A percentile compares a stretch with the other conserved stretches of the same genome.
phyloP scores from a whole-genome alignment of 345 rosid genomes.

The Dipteronia sinensis region DNA sequence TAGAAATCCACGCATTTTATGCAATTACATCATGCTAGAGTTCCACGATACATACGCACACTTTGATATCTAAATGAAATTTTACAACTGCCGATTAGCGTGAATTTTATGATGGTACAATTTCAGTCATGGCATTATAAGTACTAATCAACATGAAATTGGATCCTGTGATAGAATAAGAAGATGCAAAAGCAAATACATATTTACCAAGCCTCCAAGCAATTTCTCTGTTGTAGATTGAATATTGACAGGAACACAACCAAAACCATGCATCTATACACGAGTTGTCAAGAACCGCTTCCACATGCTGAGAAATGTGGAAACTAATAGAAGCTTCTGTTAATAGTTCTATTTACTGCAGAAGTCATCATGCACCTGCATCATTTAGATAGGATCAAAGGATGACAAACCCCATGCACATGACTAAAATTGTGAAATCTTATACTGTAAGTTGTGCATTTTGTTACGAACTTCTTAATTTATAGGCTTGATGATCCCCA shows the following conservation, averaged over 20 bases:
- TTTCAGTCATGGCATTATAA: background rate
- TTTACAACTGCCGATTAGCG: background rate
- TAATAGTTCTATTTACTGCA: background rate
- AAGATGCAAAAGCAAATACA: background rate
- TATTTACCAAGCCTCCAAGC: background rate
- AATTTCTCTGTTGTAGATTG: background rate
- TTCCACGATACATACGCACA: background rate
- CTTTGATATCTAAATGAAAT: background rate
- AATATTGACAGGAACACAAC: too few species aligned
- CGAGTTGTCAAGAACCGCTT: too few species aligned
- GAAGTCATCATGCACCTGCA: background rate
- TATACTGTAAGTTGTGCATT: background rate
- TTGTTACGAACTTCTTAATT: background rate
- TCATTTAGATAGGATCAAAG: background rate
- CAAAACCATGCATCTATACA: too few species aligned
- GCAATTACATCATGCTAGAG: too few species aligned
- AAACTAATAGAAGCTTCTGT: too few species aligned
- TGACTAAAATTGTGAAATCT: background rate
- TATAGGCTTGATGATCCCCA: background rate
- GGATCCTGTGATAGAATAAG: too few species aligned
- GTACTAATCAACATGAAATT: background rate
- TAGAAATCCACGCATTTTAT: too few species aligned
- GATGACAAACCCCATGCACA: too few species aligned
- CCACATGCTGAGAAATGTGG: too few species aligned
- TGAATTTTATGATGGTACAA: background rate